Conservation (phyloP, 306 rosid species). For the Cicer chorassanicum region DNA sequence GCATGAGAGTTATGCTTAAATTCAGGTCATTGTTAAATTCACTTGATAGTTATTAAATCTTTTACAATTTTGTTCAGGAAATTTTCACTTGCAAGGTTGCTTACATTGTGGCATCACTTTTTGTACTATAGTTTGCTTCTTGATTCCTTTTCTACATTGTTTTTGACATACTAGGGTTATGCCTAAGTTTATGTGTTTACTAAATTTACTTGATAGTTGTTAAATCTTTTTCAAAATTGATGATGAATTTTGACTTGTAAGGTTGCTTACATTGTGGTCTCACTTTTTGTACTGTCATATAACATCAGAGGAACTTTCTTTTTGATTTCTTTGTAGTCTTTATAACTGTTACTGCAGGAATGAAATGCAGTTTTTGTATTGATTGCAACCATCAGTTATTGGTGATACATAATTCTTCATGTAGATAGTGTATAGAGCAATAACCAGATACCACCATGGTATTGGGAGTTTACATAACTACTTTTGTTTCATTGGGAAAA, state of each 20-base stretch:
- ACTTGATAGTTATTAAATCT: constrained; percentile 7
- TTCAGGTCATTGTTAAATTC: background rate
- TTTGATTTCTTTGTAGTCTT: background rate
- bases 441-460: too few species aligned
- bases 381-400: background rate
- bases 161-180: background rate
- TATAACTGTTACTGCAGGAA: constrained; percentile 9
- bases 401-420: too few species aligned
- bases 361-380: background rate
- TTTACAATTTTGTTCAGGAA: constrained; percentile 16
- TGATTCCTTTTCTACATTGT: background rate
- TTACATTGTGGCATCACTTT: constrained; percentile 23
- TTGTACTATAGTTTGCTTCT: constrained; percentile 20
- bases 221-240: constrained; percentile 14
- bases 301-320: too few species aligned
- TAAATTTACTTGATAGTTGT: constrained; percentile 5
- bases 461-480: too few species aligned
- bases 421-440: too few species aligned
- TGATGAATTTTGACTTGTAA: constrained; percentile 30
- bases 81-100: constrained; percentile 27
- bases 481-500: too few species aligned
- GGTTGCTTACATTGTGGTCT: constrained; percentile 5
- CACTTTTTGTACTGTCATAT: constrained; percentile 14
- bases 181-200: background rate
- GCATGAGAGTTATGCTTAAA: background rate